Evolutionary conservation across 306 rosid species (phyloP), one percentile per base, ranked within the genome.

Genomic region (Lagenaria siceraria): DNA sequence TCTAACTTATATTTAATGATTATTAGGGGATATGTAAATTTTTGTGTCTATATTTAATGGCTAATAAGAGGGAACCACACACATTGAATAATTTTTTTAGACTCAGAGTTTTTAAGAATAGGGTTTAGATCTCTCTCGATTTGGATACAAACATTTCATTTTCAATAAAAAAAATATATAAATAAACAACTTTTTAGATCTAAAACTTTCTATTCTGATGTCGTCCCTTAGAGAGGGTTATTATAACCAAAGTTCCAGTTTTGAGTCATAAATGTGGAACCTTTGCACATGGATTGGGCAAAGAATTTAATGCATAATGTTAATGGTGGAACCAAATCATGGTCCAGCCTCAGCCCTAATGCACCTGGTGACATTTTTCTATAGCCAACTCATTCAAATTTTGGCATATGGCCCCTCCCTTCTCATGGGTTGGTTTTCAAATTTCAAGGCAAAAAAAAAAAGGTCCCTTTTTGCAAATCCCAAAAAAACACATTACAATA

Each of bases 201-300:
- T 5, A 62, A 31, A 14, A n/a, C 0, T 31, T 63, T 33, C 70
- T 62, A 62, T 62, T 62, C 7, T 14, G 69, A 62, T 62, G 69
- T 29, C 6, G 24, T 40, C 22, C 43, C 22, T 62, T 31, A 6
- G 10, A 61, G 43, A 35, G 71, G 48, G 46, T 64, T 35, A 64
- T 33, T 1, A 33, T 33, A 36, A 36, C 27, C 25, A 36, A 65
- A 65, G 71, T 10, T 64, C 8, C 0, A 59, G 3, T 1, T 64
- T 64, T 5, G 51, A 66, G 19, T 66, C 52, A 66, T 66, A 66
- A 66, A 66, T 66, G 53, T 4, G 52, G 74, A 66, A 40, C 33
- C 53, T 21, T 66, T 66, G 74, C 74, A 40, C 74, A 66, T 66
- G 74, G 72, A 64, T 9, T 18, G 72, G 72, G 49, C 8, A 64